Evolutionary conservation across 495 filamentous ascomycete genomes (phyloP).

Genomic region (Bombardia bombarda): DNA sequence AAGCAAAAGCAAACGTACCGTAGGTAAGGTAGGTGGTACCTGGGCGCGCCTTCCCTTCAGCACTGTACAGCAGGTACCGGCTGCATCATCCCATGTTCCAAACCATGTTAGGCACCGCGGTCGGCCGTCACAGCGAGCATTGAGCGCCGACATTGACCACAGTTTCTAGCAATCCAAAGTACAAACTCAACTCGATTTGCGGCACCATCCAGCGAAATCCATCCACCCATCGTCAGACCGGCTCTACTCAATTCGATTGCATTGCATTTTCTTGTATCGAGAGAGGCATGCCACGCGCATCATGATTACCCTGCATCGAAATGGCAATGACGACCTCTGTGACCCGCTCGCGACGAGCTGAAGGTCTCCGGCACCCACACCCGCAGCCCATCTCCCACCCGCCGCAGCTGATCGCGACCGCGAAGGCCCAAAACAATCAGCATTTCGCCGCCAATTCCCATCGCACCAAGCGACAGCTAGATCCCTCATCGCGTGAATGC

Average conservation of each 20-base stretch:
- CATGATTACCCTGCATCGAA: constrained; percentile 13
- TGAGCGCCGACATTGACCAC: background rate
- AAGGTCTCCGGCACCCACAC: constrained; percentile 18
- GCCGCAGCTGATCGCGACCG: constrained; percentile 10
- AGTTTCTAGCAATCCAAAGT: background rate
- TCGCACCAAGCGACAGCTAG: constrained; percentile 20
- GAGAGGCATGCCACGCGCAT: constrained; percentile 2
- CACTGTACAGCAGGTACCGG: too few species aligned
- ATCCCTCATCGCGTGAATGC: constrained; percentile 7
- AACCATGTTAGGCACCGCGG: background rate
- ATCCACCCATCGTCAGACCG: background rate
- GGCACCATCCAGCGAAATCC: background rate
- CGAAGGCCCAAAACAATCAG: constrained; percentile 9
- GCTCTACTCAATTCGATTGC: background rate
- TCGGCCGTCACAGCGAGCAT: background rate
- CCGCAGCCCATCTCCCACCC: constrained; percentile 13
- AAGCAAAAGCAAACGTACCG: too few species aligned
- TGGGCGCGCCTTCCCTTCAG: too few species aligned
- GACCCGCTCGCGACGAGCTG: constrained; percentile 30
- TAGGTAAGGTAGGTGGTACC: too few species aligned
- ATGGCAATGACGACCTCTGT: constrained; percentile 28
- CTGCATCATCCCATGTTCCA: background rate
- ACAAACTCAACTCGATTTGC: background rate
- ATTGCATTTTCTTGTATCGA: background rate
- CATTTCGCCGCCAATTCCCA: constrained; percentile 4